Evolutionary conservation across 2,329 filamentous ascomycete genomes (phyloP), one percentile per base, ranked within the genome.

Genomic region (Saccharata proteae): DNA sequence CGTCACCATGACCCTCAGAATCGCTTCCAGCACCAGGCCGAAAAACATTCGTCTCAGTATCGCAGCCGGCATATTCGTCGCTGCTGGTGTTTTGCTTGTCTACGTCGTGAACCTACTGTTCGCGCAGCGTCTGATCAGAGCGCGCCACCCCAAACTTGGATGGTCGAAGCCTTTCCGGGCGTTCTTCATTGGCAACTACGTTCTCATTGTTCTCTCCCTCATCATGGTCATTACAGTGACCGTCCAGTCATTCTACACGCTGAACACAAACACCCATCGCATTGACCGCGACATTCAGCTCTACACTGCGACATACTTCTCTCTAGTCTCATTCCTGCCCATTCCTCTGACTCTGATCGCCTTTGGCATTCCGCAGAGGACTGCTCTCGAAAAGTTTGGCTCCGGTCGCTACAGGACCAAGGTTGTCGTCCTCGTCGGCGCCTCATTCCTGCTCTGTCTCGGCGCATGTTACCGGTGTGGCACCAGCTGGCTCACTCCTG

Each of bases 81-180:
- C 75, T 26, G 76, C 79, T 0, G 83, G 82, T 24, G 74, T 85
- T 11, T 51, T 92, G 19, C 54, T 92, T 6, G 60, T 92, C 16
- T 88, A 81, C 54, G 58, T 88, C 44, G 61, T 84, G 54, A 90
- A 93, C 57, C 57, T 92, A 24, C 59, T 90, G 45, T 81, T 86
- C 48, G 58, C 77, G 0, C 80, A 84, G 54, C 74, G 84, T 26
- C 65, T 93, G 16, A 54, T 90, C 12, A 70, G 84, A 32, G 78
- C 79, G 4, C 70, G 73, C 26, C 80, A 86, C 46, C 81, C 82
- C 0, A 48, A 52, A 2, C 49, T 83, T 18, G 83, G 81, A 36
- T 88, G 82, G 81, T 65, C 70, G 39, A 62, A 56, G 15, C 43
- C 55, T 2, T 61, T 72, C 15, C 62, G 61, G 2, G 40, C 61